These are phyloP conservation scores for Aspergillus pseudotamarii DNA, from an alignment of 2,329 filamentous ascomycete species.

Conservation along the genomic window DNA sequence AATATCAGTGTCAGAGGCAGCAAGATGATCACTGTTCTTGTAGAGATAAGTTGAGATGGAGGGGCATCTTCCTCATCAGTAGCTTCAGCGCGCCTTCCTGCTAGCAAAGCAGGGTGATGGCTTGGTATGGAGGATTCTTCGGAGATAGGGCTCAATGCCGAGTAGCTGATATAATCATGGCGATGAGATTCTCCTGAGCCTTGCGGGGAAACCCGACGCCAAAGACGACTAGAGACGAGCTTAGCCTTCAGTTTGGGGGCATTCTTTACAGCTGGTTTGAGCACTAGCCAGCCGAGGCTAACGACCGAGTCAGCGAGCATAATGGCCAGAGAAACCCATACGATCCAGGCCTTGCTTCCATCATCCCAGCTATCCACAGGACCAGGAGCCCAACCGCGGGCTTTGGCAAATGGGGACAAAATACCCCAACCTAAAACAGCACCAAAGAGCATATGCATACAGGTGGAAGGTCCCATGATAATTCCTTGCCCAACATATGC, in stretches of 20 bases:
- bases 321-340: conserved; percentile 93
- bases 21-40: conserved; percentile 70
- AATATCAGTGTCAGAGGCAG: conserved; percentile 75
- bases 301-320: conserved; percentile 95
- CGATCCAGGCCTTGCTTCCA: conserved; percentile 97
- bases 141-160: conserved; percentile 28
- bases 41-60: conserved; percentile 76
- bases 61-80: conserved; percentile 71
- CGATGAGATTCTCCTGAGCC: conserved; percentile 18
- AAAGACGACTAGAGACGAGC: conserved; percentile 32
- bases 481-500: conserved; percentile 97
- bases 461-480: conserved; percentile 96
- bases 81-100: background rate
- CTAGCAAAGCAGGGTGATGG: conserved; percentile 8
- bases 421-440: conserved; percentile 88
- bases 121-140: conserved; percentile 23
- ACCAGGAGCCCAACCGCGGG: conserved; percentile 85
- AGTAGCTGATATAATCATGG: conserved; percentile 35
- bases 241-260: conserved; percentile 39
- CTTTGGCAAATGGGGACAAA: conserved; percentile 85
- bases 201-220: conserved; percentile 31
- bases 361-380: conserved; percentile 84
- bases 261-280: conserved; percentile 63
- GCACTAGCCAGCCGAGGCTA: conserved; percentile 76
- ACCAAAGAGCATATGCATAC: conserved; percentile 91